These are phyloP conservation scores for Gossypium laxum DNA, from an alignment of 441 rosid species.

Conservation along the genomic window DNA sequence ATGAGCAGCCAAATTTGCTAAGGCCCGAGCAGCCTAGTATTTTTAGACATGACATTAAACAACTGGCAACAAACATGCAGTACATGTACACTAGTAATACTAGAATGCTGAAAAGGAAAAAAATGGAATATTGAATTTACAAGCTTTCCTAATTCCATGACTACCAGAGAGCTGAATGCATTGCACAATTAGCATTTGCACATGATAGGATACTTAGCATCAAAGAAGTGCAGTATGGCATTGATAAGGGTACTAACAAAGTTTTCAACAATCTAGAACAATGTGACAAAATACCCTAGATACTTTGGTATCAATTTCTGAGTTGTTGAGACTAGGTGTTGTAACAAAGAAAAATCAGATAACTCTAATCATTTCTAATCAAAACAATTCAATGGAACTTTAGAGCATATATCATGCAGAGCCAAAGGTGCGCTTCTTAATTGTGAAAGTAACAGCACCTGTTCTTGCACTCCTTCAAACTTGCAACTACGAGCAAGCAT, in stretches of 20 bases:
- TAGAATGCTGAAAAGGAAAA: background rate
- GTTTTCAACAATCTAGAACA: no score
- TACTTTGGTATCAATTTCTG: no score
- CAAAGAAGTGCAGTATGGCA: no score
- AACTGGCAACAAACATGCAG: slow-evolving; percentile 10
- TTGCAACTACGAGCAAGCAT: slow-evolving; percentile 91
- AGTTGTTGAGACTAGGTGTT: no score
- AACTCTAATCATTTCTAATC: background rate
- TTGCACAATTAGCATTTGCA: no score
- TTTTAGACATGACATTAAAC: slow-evolving; percentile 4
- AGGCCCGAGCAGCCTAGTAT: slow-evolving; percentile 89
- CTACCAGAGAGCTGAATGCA: no score
- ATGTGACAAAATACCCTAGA: no score
- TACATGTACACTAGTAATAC: background rate
- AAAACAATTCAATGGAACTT: background rate
- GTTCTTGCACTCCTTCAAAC: slow-evolving; percentile 92
- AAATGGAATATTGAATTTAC: background rate
- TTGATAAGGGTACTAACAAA: no score
- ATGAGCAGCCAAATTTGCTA: slow-evolving; percentile 97
- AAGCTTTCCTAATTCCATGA: no score
- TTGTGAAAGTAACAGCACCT: slow-evolving; percentile 37
- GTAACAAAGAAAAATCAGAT: no score
- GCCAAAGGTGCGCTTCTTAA: background rate
- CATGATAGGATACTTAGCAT: no score
- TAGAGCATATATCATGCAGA: background rate